Base-by-base conservation (phyloP, 129 eudicot genomes). In the Ambrosia artemisiifolia region DNA sequence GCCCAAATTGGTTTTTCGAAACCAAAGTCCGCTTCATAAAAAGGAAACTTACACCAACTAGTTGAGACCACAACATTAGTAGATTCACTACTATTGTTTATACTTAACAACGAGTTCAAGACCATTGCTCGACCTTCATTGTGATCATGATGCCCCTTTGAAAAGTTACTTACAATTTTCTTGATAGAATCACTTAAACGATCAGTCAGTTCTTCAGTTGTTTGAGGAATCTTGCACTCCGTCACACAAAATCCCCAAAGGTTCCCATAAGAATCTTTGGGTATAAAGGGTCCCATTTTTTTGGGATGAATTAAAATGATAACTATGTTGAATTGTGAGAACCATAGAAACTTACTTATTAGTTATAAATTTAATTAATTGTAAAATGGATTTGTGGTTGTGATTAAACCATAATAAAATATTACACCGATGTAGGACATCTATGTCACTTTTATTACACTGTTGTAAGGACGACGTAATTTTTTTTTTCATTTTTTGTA, bases 1-100 rank as follows among this genome's bases (percentile, higher is more conserved):
- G 7, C 43, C 43, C 43, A 38, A 38, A 38, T 38, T 7, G 43
- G 43, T 38, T 38, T 38, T 38, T 9, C 43, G 43, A 38, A 38
- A 38, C 43, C 43, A 38, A 38, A 38, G 43, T 38, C 43, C 0
- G 9, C 43, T 38, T 38, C 43, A 51, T 51, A 16, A 51, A 51
- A 51, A 16, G 57, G 57, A 51, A 51, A 51, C 57, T 51, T 51
- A 51, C 57, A 51, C 57, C 57, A 51, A 51, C 57, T 51, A 51
- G 57, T 5, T n/a, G 16, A 2, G 28, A 51, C 0, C 2, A 51
- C 2, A 51, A n/a, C 57, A 51, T 51, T 51, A 16, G 57, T 51
- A 5, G 28, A 51, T 51, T 51, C 24, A 51, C 57, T 7, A 17
- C n/a, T 51, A 4, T n/a, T 51, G 24, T 7, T 51, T 24, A n/a